Base-by-base conservation (phyloP, 192 early-diverging fungal genomes). In the Backusella luteola region DNA sequence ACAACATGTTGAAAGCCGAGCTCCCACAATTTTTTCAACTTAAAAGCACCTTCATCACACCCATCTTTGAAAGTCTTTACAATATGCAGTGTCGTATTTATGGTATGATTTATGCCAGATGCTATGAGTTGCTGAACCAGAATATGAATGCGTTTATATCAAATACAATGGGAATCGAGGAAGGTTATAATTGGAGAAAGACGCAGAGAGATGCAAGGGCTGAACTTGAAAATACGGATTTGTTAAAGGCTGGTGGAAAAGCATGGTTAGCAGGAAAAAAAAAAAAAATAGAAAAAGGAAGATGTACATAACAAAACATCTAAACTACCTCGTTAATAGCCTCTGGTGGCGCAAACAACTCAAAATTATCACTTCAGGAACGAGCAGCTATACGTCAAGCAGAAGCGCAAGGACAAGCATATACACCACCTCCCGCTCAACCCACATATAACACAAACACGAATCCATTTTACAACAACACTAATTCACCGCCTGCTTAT, bases 41-140 rank as follows among this genome's bases (percentile, higher is more conserved):
- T 74, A 83, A 89, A 36, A 80, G 86, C 19, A 80, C 88, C 53
- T 93, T 97, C 73, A 93, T 97, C 46, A 93, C 96, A 52, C 95
- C 96, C 3, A 92, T 95, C 73, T 94, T 98, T 81, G 80, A 93
- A 71, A 89, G 90, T 41, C 91, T 97, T 71, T 99, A 93, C 83
- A 88, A 88, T 79, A 87, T 96, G 74, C 95, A 99, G 80, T 81
- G 90, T 63, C 88, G 87, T 34, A 93, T 97, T 68, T 94, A 94
- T 84, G 82, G 84, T 34, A 86, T 90, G 67, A 80, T 98, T 69
- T 83, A 87, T 46, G 85, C 83, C 8, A 84, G 87, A 42, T 84
- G 90, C 0, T 86, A 91, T 1, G 86, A 86, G 8, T 80, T 91
- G 12, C 56, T 84, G 12, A 81, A 35, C 71, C 73, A 77, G 4